phyloP scores from a whole-genome alignment of 2,329 filamentous ascomycete genomes.

The Camptophora hylomeconis region DNA sequence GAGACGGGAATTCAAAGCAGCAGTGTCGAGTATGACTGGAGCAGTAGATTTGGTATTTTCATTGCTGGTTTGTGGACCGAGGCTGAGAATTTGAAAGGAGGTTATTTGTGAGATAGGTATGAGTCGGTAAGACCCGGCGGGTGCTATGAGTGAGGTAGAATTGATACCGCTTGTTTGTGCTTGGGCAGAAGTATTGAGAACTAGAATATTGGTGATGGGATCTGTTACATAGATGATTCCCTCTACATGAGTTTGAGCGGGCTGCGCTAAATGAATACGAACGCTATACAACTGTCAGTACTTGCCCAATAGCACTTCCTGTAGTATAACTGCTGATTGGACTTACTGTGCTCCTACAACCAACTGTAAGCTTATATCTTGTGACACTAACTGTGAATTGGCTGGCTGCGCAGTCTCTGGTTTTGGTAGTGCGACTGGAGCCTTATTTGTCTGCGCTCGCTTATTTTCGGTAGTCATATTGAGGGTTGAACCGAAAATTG shows the following conservation, averaged over 20 bases:
- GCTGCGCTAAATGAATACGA: constrained; percentile 42
- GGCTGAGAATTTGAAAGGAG: constrained; percentile 40
- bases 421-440: too few species aligned
- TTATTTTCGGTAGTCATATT: too few species aligned
- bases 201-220: constrained; percentile 47
- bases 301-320: too few species aligned
- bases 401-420: too few species aligned
- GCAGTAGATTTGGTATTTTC: too few species aligned
- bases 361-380: too few species aligned
- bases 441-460: too few species aligned
- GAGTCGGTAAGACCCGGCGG: constrained; percentile 45
- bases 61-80: constrained; percentile 23
- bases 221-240: constrained; percentile 51
- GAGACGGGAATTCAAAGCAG: constrained; percentile 41
- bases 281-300: constrained; percentile 30
- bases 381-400: too few species aligned
- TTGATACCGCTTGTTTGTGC: constrained; percentile 24
- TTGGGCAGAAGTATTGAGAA: constrained; percentile 44
- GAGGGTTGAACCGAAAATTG: too few species aligned
- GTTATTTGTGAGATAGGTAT: constrained; percentile 48
- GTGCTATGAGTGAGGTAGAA: constrained; percentile 21
- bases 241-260: constrained; percentile 40
- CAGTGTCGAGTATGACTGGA: constrained; percentile 45
- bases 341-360: too few species aligned
- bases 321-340: too few species aligned